Evolutionary conservation across 371 early-diverging fungal genomes (phyloP).

Genomic region (Furculomyces boomerangus): DNA sequence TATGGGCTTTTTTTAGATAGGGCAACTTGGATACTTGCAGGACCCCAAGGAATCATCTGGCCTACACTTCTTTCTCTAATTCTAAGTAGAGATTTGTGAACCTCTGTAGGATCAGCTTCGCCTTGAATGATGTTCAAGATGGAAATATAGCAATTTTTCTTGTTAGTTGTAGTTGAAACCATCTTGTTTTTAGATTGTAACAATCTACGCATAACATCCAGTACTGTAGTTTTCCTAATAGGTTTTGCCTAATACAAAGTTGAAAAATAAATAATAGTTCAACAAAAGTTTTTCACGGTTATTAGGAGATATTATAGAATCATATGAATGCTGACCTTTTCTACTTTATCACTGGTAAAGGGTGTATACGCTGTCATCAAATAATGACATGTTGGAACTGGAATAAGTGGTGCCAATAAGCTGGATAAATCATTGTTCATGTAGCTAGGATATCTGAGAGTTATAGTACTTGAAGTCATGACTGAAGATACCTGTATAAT

Average conservation of each 20-base stretch:
- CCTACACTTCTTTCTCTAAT: conserved; percentile 87
- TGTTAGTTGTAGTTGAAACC: conserved; percentile 81
- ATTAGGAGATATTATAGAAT: too few species aligned
- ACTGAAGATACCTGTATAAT: conserved; percentile 62
- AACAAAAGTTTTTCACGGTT: background rate
- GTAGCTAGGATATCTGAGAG: conserved; percentile 96
- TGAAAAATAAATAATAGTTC: conserved; percentile 13
- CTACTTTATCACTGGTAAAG: conserved; percentile 87
- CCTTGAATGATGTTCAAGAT: conserved; percentile 94
- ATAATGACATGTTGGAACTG: conserved; percentile 93
- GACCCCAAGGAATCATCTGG: conserved; percentile 99
- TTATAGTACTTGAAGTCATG: conserved; percentile 95
- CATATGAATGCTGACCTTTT: too few species aligned
- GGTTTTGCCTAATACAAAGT: conserved; percentile 35
- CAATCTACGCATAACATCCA: conserved; percentile 93
- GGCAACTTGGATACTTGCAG: conserved; percentile 95
- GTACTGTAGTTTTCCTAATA: conserved; percentile 89
- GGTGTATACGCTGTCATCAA: conserved; percentile 96
- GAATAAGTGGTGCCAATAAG: conserved; percentile 86
- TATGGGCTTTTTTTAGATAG: conserved; percentile 84
- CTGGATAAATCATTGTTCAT: conserved; percentile 97
- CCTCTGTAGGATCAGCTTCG: conserved; percentile 94
- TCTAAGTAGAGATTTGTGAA: conserved; percentile 90
- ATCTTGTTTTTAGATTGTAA: conserved; percentile 91
- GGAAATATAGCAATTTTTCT: conserved; percentile 87